Base-by-base conservation (phyloP, 2,329 filamentous ascomycete genomes). In the Cryphonectria radicalis region DNA sequence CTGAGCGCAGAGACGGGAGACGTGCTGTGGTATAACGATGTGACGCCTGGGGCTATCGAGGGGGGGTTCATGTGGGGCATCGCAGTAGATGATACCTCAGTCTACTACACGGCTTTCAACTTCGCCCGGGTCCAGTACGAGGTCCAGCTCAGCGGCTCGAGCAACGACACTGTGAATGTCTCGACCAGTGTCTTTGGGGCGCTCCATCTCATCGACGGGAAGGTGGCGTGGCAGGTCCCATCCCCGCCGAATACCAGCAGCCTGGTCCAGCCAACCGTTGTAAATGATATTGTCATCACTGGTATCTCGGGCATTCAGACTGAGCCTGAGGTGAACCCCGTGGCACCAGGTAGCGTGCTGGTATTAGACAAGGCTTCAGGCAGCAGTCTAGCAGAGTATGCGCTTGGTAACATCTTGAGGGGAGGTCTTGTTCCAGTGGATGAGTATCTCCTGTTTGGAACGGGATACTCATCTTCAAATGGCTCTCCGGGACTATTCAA, bases 51-150 rank as follows among this genome's bases (percentile, higher is more conserved):
- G 22, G 76, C 75, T 22, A 4, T 60, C n/a, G 66, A 28, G 6
- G 79, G 78, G 0, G 79, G 78, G 2, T 66, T 81, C 63, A 76
- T 71, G 13, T 81, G 79, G 78, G 79, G 78, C 11, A 70, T 80
- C 40, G 77, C 79, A 28, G 77, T 75, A 1, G 79, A 80, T 68
- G 75, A 77, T 63, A 69, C 32, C 14, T 53, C 69, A 13, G 76
- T 78, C 1, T 81, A 80, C 72, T 81, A 77, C 75, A 76, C 75
- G 6, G 74, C 67, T 13, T 74, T 76, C 59, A 80, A 80, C 74
- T 74, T 68, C 25, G 7, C 14, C 17, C 28, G 66, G 10, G 32
- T 22, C n/a, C 28, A 40, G 57, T 62, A 62, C 35, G 35, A 32
- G 5, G 13, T 62, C 5, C 57, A 46, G 19, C 43, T 46, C 43